These are phyloP conservation scores for Corinectria fuckeliana DNA, from an alignment of 2,329 filamentous ascomycete species.

Conservation along the genomic window DNA sequence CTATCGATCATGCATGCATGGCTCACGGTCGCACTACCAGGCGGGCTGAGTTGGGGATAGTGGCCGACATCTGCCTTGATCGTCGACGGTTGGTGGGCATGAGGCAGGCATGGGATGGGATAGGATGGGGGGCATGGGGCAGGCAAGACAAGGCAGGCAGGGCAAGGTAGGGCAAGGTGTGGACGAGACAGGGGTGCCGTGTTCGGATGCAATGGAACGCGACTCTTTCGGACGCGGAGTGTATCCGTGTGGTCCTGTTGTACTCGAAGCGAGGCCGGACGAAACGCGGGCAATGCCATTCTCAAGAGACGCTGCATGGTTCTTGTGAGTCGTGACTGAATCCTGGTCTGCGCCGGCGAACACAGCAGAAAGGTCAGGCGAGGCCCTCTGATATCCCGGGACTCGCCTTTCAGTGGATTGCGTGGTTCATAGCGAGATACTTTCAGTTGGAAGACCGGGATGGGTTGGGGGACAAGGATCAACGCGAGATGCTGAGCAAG, in stretches of 20 bases:
- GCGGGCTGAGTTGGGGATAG: constrained; percentile 32
- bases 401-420: background rate
- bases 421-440: constrained; percentile 5
- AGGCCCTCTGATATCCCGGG: background rate
- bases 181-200: background rate
- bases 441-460: too few species aligned
- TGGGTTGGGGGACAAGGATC: constrained; percentile 5
- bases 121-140: constrained; percentile 9
- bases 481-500: constrained; percentile 14
- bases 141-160: background rate
- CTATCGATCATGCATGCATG: constrained; percentile 26
- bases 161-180: background rate
- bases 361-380: background rate
- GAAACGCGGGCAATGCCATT: constrained; percentile 2
- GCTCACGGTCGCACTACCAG: constrained; percentile 23
- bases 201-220: background rate
- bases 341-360: background rate
- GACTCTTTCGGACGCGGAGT: background rate
- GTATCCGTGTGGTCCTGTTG: background rate
- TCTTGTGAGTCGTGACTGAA: background rate
- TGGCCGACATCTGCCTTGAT: constrained; percentile 34
- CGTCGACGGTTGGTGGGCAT: constrained; percentile 16
- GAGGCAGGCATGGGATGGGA: background rate
- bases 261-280: constrained; percentile 4
- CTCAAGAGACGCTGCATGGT: background rate